These are phyloP conservation scores for Coleophoma eucalyptorum DNA, from an alignment of 2,329 filamentous ascomycete genomes.

Conservation along the genomic window DNA sequence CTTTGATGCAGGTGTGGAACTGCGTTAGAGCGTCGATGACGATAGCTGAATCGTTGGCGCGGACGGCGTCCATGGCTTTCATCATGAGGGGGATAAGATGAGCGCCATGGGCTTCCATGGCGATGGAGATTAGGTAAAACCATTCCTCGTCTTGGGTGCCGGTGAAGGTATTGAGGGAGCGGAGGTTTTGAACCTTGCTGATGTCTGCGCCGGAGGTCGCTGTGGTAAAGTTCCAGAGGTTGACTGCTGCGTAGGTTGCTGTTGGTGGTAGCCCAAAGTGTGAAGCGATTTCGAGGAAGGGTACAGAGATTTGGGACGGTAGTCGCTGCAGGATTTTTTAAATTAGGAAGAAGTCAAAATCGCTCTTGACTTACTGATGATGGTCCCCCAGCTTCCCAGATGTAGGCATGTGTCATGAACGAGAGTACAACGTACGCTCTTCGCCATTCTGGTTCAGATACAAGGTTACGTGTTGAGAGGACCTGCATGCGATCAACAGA, in stretches of 20 bases:
- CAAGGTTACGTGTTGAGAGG: slow-evolving; percentile 61
- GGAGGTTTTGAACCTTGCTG: slow-evolving; percentile 55
- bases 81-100: slow-evolving; percentile 75
- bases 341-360: not conserved
- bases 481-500: slow-evolving; percentile 64
- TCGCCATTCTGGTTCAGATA: slow-evolving; percentile 69
- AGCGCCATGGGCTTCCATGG: slow-evolving; percentile 81
- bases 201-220: slow-evolving; percentile 45
- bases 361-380: slow-evolving; percentile 68
- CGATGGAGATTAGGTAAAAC: slow-evolving; percentile 89
- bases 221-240: slow-evolving; percentile 85
- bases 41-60: slow-evolving; percentile 51
- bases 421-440: slow-evolving; percentile 75
- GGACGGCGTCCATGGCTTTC: slow-evolving; percentile 67
- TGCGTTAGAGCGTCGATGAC: slow-evolving; percentile 62
- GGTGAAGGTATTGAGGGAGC: slow-evolving; percentile 77
- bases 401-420: slow-evolving; percentile 80
- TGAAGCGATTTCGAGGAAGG: slow-evolving; percentile 67
- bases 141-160: slow-evolving; percentile 88
- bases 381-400: slow-evolving; percentile 80
- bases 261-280: slow-evolving; percentile 81
- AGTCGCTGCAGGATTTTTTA: slow-evolving; percentile 43
- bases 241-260: slow-evolving; percentile 83
- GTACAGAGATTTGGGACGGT: slow-evolving; percentile 73
- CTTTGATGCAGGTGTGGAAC: slow-evolving; percentile 64